Evolutionary conservation across 176 grass and related monocot species (phyloP), one percentile per base, ranked within the genome.

Genomic region (Areca catechu): DNA sequence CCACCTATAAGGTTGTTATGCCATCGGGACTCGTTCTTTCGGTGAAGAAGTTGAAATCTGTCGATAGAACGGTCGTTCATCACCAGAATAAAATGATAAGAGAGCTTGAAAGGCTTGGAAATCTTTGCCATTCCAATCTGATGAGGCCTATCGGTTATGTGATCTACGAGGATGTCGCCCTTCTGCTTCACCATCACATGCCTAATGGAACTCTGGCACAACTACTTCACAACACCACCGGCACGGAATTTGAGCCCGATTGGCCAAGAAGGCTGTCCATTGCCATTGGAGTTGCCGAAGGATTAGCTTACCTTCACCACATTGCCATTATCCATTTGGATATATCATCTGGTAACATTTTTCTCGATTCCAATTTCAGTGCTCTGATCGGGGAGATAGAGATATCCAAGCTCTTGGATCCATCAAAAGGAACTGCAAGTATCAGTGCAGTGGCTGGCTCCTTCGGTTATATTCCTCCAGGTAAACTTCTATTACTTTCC

Each of bases 391-490:
- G 83, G 4, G 92, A 97, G 68, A 85, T 91, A 4, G 92, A 97
- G 75, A 91, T 97, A 51, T 88, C 92, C 51, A 97, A 88, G 77
- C 53, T 97, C 27, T 80, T 97, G 58, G 92, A 97, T 28, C 86
- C 86, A 25, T 91, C 80, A 16, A 97, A 91, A 59, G 92, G 92
- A 54, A 88, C 92, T 49, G 86, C 92, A 24, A 97, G 92, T 64
- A 90, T 97, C 56, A 97, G 92, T 37, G 78, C 92, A 0, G 86
- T 97, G 49, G 92, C 92, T 0, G 92, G 92, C 15, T 88, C 92
- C 25, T 97, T 91, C 21, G 92, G 92, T 50, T 97, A 97, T 55
- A 97, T 97, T 62, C 92, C 92, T 85, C 92, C 92, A 62, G 92
- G 92, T 97, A 60, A 82, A 50, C 15, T 23, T 4, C 66, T 19